Base-by-base conservation (phyloP, 768 basidiomycete genomes). In the Mycena epipterygia region DNA sequence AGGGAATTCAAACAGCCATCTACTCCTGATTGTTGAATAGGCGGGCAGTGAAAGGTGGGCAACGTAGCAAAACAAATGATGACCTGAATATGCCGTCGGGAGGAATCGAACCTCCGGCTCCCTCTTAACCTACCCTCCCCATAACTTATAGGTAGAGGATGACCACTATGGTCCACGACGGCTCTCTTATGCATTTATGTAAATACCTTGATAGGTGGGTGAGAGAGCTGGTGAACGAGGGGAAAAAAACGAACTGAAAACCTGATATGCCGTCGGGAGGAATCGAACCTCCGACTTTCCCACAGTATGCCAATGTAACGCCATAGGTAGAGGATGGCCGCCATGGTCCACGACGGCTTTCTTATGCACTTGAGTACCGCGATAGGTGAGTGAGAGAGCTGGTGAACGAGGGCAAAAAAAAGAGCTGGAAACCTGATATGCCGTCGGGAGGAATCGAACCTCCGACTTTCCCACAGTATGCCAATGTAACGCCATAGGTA, bases 321-420 rank as follows among this genome's bases (percentile, higher is more conserved):
- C n/a, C n/a, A 42, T 42, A 7, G 48, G 29, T 8, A 5, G 39
- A 46, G 39, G 39, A 41, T 8, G 41, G 30, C 39, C 39, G 12
- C 86, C 92, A 42, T 23, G 57, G 0, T 87, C 87, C 1, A 85
- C 83, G 4, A 85, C 83, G 0, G 82, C 79, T 41, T 57, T 16
- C 17, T 46, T 25, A 7, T 39, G 37, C 8, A 39, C 16, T n/a
- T n/a, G n/a, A n/a, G n/a, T n/a, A n/a, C n/a, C n/a, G n/a, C n/a
- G n/a, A n/a, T n/a, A n/a, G n/a, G n/a, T n/a, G n/a, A n/a, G n/a
- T n/a, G n/a, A n/a, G n/a, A n/a, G n/a, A n/a, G n/a, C n/a, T n/a
- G n/a, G n/a, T n/a, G n/a, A n/a, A n/a, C n/a, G n/a, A n/a, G n/a
- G n/a, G n/a, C n/a, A n/a, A n/a, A n/a, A n/a, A n/a, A n/a, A n/a